These are phyloP conservation scores for Paecilomyces sp. DNA, from an alignment of 2,329 filamentous ascomycete genomes.

Conservation along the genomic window DNA sequence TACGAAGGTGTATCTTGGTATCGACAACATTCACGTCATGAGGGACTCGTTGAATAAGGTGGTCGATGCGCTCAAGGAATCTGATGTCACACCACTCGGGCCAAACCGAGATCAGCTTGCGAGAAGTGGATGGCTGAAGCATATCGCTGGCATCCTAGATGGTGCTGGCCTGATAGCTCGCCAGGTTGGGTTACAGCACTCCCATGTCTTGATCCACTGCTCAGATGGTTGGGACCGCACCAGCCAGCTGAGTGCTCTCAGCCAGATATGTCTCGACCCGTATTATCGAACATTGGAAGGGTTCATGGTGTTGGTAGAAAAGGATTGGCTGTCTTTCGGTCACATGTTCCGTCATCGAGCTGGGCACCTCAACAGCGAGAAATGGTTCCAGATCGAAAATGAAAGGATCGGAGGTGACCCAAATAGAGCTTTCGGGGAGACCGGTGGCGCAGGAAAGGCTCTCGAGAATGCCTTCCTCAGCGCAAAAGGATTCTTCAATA, in stretches of 20 bases:
- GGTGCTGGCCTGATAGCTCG: slow-evolving; percentile 78
- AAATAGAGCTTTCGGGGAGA: slow-evolving; percentile 32
- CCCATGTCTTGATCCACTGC: slow-evolving; percentile 93
- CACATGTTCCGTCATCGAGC: slow-evolving; percentile 96
- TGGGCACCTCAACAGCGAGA: slow-evolving; percentile 79
- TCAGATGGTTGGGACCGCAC: slow-evolving; percentile 98
- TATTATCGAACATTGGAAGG: slow-evolving; percentile 92
- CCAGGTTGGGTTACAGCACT: slow-evolving; percentile 85
- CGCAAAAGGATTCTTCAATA: slow-evolving; percentile 85
- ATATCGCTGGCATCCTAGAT: slow-evolving; percentile 76
- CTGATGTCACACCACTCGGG: slow-evolving; percentile 74
- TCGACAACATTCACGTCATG: slow-evolving; percentile 99
- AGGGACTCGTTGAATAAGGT: slow-evolving; percentile 81
- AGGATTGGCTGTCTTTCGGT: slow-evolving; percentile 96
- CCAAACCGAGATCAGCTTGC: slow-evolving; percentile 74
- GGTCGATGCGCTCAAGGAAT: slow-evolving; percentile 83
- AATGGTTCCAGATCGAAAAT: slow-evolving; percentile 86
- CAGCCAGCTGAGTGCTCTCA: slow-evolving; percentile 83
- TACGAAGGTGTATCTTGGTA: slow-evolving; percentile 84
- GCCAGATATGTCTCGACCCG: slow-evolving; percentile 89
- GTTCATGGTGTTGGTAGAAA: slow-evolving; percentile 90
- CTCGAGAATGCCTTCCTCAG: slow-evolving; percentile 79
- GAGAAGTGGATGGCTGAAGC: slow-evolving; percentile 85
- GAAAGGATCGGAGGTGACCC: slow-evolving; percentile 59
- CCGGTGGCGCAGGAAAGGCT: slow-evolving; percentile 55